Evolutionary conservation across 1,284 basidiomycete genomes (phyloP), one percentile per base, ranked within the genome.

Genomic region (Xerocomus amazonicus): DNA sequence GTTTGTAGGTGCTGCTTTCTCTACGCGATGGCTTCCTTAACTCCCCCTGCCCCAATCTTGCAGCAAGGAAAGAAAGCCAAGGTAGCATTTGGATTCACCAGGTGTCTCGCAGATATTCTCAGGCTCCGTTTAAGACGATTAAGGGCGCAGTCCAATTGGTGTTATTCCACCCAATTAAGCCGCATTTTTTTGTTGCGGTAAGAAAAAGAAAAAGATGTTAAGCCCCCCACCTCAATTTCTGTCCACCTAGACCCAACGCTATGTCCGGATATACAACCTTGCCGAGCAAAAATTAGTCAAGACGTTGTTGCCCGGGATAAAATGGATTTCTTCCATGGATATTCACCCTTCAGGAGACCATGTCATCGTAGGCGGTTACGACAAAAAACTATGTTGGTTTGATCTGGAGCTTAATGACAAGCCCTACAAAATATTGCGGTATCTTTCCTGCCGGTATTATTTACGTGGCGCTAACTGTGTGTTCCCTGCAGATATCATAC

Each of bases 371-470:
- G 97, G 97, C 53, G 90, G 90, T 46, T 99, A 99, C 71, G 97
- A 99, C 74, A 88, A 92, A 59, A 96, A 97, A 70, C 74, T 99
- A 14, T 94, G 92, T 63, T 99, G 97, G 97, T 99, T 99, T 70
- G 97, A 99, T 73, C 76, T 99, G 52, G 97, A 99, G 65, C 81
- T 99, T 48, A 90, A 87, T 61, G 87, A 90, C 59, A 94, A 96
- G 67, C 97, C 97, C 2, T 99, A 95, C 80, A 97, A 97, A 73
- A 86, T 97, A 50, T 75, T 99, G 59, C 84, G 94, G 85, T 92
- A 61, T 47, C 52, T 37, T 16, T 6, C 42, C 33, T 47, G 9
- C 34, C 13, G 29, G 16, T 47, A 9, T 36, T 41, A 35, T 34
- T 48, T 52, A 44, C 40, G 37, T 45, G 28, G 41, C 6, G 9